Evolutionary conservation across 2,329 filamentous ascomycete genomes (phyloP).

Genomic region (Monilinia polystroma): DNA sequence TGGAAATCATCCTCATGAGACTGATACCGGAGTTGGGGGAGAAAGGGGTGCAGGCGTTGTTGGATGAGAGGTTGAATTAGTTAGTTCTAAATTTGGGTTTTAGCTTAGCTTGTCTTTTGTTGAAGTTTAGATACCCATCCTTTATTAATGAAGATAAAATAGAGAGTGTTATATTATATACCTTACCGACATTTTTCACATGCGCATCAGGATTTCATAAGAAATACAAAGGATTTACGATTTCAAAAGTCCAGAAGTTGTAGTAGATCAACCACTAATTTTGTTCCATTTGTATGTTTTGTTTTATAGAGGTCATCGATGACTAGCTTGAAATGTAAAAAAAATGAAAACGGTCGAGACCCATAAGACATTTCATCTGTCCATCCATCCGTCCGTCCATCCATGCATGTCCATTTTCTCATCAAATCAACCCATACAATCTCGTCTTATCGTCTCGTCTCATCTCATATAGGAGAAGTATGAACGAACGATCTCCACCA

Average conservation of each 20-base stretch:
- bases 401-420: constrained; percentile 1
- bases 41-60: constrained; percentile 67
- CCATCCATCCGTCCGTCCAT: neutral
- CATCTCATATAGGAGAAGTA: neutral
- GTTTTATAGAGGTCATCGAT: neutral
- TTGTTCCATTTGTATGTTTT: constrained; percentile 8
- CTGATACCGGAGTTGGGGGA: constrained; percentile 82
- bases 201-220: neutral
- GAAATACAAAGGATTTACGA: neutral
- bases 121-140: constrained; percentile 15
- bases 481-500: neutral
- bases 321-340: neutral
- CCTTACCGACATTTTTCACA: neutral
- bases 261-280: constrained; percentile 1
- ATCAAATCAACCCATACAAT: neutral
- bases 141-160: neutral
- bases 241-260: neutral
- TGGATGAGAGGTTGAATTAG: constrained; percentile 65
- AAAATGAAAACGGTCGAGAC: neutral
- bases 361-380: neutral
- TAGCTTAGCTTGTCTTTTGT: constrained; percentile 3
- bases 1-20: constrained; percentile 79
- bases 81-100: constrained; percentile 3
- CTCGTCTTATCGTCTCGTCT: neutral
- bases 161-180: neutral